Conservation (phyloP, 345 rosid genomes). For the Eucalyptus pumila region DNA sequence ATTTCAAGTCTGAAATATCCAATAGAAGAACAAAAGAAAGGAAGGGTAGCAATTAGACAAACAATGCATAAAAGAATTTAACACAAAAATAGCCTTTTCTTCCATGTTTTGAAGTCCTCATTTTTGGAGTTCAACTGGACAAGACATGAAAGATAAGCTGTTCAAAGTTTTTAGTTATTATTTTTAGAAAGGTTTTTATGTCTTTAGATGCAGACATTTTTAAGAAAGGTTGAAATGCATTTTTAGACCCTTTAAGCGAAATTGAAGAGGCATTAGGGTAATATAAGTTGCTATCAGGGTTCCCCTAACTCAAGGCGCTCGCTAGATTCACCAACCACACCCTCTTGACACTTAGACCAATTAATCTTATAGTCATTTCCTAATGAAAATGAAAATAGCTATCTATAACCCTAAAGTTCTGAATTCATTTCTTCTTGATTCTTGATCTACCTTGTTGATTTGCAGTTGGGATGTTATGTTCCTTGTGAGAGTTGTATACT, state of each 20-base stretch:
- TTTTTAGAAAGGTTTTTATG: not conserved
- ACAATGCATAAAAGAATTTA: not conserved
- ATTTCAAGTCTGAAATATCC: not conserved
- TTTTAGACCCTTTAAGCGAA: not conserved
- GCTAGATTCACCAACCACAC: too few relatives aligned
- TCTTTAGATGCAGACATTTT: not conserved
- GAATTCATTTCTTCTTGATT: not conserved
- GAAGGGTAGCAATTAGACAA: not conserved
- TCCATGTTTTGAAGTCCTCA: not conserved
- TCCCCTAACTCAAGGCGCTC: too few relatives aligned
- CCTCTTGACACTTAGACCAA: too few relatives aligned
- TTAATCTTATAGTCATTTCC: not conserved
- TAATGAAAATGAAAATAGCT: not conserved
- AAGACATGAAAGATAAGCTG: not conserved
- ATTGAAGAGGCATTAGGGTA: too few relatives aligned
- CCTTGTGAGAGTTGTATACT: constrained; percentile 59
- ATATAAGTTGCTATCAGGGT: too few relatives aligned
- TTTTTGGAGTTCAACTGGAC: not conserved
- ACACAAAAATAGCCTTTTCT: not conserved
- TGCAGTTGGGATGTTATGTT: constrained; percentile 85
- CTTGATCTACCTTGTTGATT: not conserved
- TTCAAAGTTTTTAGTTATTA: not conserved
- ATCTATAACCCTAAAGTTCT: not conserved
- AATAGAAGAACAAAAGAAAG: not conserved
- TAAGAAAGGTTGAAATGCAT: not conserved